Conservation (phyloP, 2,329 filamentous ascomycete genomes). For the Didymella keratinophila region DNA sequence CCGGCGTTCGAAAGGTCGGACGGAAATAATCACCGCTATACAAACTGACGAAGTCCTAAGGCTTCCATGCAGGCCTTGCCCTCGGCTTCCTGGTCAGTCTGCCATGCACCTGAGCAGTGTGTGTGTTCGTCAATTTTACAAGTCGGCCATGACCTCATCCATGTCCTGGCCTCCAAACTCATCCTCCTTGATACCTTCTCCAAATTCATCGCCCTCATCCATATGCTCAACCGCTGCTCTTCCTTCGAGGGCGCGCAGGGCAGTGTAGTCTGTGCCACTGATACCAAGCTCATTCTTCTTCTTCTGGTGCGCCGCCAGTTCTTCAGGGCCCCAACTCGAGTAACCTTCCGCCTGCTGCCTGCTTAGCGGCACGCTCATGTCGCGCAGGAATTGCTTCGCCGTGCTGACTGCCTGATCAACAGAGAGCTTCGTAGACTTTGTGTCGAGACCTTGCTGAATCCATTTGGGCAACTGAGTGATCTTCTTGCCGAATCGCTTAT, state of each 20-base stretch:
- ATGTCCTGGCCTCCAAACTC: conserved; percentile 48
- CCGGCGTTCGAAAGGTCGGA: not conserved
- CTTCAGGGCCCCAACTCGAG: conserved; percentile 85
- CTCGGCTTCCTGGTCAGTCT: no score
- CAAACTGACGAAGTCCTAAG: not conserved
- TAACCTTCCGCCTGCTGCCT: conserved; percentile 87
- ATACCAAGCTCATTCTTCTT: conserved; percentile 75
- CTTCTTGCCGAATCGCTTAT: conserved; percentile 93
- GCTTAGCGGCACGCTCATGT: conserved; percentile 91
- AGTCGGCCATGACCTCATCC: conserved; percentile 49
- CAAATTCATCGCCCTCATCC: conserved; percentile 24
- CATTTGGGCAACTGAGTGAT: conserved; percentile 90
- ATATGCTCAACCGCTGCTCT: conserved; percentile 35
- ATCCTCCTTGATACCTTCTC: conserved; percentile 32
- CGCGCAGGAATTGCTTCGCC: conserved; percentile 86
- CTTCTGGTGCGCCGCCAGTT: conserved; percentile 79
- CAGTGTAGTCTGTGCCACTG: conserved; percentile 63
- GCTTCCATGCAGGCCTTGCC: no score
- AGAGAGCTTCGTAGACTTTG: conserved; percentile 87
- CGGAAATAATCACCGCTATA: not conserved
- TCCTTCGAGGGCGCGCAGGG: conserved; percentile 46
- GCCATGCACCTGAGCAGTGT: not conserved
- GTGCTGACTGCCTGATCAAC: conserved; percentile 93
- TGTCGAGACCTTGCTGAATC: conserved; percentile 88
- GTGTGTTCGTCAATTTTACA: conserved; percentile 24